phyloP scores from a whole-genome alignment of 257 asterid species.

The Ocimum tenuiflorum region DNA sequence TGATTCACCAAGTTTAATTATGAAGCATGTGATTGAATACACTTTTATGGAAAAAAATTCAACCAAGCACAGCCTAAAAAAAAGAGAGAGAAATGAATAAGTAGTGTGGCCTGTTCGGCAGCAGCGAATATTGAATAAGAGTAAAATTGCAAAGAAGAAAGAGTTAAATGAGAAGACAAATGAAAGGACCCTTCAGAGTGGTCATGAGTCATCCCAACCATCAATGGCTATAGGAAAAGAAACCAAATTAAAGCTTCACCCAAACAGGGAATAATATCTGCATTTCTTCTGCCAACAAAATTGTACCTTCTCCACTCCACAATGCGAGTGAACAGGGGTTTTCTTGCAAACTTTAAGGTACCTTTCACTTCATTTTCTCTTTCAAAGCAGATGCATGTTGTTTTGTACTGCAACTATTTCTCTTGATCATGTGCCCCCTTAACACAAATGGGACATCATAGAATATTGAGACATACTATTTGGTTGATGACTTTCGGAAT shows the following conservation, averaged over 20 bases:
- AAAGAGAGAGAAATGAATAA: background rate
- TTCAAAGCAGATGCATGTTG: background rate
- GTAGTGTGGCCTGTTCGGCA: background rate
- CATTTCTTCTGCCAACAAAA: slow-evolving; percentile 3
- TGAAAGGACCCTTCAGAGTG: slow-evolving; percentile 33
- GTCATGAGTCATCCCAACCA: slow-evolving; percentile 10
- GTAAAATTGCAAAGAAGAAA: slow-evolving; percentile 18
- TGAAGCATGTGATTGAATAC: too few species aligned
- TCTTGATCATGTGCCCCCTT: too few species aligned
- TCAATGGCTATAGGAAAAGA: background rate
- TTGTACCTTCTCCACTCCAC: too few species aligned
- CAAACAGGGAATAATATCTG: slow-evolving; percentile 16
- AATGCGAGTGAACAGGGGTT: slow-evolving; percentile 18
- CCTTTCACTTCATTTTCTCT: slow-evolving; percentile 7
- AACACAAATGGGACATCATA: too few species aligned
- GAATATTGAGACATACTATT: too few species aligned
- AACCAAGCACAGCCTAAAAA: background rate
- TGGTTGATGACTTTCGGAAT: too few species aligned
- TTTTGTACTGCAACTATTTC: background rate
- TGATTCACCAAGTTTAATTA: too few species aligned
- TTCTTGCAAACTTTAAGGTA: slow-evolving; percentile 27
- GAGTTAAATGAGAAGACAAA: slow-evolving; percentile 29
- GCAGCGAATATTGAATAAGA: slow-evolving; percentile 19
- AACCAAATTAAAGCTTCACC: slow-evolving; percentile 15
- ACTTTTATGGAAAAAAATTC: too few species aligned